Conservation (phyloP, 2,329 filamentous ascomycete genomes). For the Verticillium longisporum region DNA sequence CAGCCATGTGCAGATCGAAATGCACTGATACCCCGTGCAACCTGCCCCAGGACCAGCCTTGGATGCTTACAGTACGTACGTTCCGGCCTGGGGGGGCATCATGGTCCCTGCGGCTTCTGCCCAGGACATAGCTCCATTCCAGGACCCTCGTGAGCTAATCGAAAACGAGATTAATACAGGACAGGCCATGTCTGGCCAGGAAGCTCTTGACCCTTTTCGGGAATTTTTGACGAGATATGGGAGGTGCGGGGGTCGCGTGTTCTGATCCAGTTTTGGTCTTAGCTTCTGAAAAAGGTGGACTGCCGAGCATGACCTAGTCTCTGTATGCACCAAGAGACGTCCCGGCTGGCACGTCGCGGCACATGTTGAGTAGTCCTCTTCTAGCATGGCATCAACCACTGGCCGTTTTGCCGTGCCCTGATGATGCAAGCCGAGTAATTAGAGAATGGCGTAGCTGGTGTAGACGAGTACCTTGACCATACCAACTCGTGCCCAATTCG, state of each 20-base stretch:
- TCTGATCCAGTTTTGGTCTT: background rate
- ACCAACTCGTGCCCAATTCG: background rate
- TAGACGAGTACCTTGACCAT: background rate
- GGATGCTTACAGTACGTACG: background rate
- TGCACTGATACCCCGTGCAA: background rate
- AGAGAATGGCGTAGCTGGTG: background rate
- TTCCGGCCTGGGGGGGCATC: background rate
- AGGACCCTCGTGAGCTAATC: slow-evolving; percentile 3
- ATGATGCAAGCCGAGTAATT: background rate
- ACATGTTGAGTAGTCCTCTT: background rate
- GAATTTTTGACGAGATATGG: slow-evolving; percentile 12
- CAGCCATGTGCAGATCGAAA: background rate
- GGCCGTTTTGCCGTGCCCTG: background rate
- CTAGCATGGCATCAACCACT: background rate
- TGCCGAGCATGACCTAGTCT: background rate
- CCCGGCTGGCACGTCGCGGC: background rate
- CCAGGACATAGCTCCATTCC: background rate
- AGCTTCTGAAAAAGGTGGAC: background rate
- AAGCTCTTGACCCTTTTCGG: slow-evolving; percentile 22
- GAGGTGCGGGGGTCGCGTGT: background rate
- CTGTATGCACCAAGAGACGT: background rate
- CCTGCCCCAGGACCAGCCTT: background rate
- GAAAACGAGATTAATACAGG: slow-evolving; percentile 5
- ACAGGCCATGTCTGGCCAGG: background rate
- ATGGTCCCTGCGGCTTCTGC: background rate